Evolutionary conservation across 805 yeast species (phyloP), one percentile per base, ranked within the genome.

Genomic region (Candida suzukii): DNA sequence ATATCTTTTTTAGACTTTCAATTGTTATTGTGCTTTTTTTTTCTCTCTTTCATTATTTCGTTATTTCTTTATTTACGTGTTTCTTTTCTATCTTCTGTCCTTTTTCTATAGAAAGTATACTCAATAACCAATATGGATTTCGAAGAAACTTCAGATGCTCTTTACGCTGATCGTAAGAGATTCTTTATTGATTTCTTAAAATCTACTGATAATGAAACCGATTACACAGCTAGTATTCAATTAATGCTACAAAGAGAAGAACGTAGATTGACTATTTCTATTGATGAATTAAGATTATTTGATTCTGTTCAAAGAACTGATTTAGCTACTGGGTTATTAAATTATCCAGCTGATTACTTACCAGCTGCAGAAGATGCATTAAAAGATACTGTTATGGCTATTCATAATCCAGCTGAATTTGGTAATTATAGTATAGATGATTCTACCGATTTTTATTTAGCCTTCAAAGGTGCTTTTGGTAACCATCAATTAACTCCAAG

Each of bases 391-490:
- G 87, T 90, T 11, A 63, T 75, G 56, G 78, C 90, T 0, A 71
- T 88, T 22, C 78, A 82, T 53, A 87, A 83, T 54, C 79, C 80
- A 3, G 68, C 68, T 19, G 74, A 75, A 45, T 71, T 73, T 36
- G 67, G 77, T 22, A 70, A 67, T 44, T 63, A 71, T 37, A 73
- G 73, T n/a, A 58, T 73, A 37, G 79, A 73, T 44, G 78, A 76
- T 31, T 74, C 78, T 47, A 79, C 80, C 46, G 77, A 73, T 44
- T 85, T 82, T 58, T 80, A 83, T 53, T 61, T 93, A 14, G 83
- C 90, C 0, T 88, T 91, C 64, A 78, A 76, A 51, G 99, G 99
- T 41, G 80, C 97, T 0, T 88, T 93, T 62, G 98, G 98, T 41
- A 76, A 80, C 42, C 90, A 88, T 57, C 74, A 83, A 35, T 80